A percentile compares a stretch with the other conserved stretches of the same genome.
Conservation (phyloP, 495 filamentous ascomycete species). For the Neurospora intermedia region DNA sequence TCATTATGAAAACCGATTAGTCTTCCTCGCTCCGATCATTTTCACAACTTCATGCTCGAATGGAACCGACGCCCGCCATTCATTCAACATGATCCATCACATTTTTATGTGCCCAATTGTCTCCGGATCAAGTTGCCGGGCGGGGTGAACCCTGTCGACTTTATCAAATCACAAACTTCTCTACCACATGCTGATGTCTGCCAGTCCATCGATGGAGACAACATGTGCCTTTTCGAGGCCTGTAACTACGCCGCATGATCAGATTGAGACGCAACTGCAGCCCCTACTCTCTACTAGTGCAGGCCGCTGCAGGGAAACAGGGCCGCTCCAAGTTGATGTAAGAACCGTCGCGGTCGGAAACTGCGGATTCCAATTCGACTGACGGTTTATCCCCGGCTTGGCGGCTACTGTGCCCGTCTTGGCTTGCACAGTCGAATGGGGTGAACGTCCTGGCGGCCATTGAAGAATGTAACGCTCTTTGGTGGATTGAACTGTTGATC, state of each 20-base stretch:
- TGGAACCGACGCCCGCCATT: background rate
- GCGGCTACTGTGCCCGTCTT: background rate
- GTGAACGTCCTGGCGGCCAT: background rate
- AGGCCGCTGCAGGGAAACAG: background rate
- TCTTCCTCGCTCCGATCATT: background rate
- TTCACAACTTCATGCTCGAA: background rate
- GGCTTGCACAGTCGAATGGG: background rate
- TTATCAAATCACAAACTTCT: background rate
- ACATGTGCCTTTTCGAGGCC: background rate
- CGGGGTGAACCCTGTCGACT: background rate
- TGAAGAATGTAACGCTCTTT: background rate
- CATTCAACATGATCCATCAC: background rate
- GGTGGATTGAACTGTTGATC: background rate
- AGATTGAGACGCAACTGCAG: background rate
- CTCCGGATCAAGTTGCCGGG: background rate
- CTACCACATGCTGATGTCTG: background rate
- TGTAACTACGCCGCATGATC: background rate
- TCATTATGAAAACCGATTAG: background rate
- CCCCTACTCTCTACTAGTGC: background rate
- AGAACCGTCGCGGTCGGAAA: background rate
- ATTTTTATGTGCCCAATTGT: background rate
- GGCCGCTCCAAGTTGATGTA: background rate
- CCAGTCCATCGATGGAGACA: background rate
- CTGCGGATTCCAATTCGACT: background rate
- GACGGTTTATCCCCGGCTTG: background rate